Evolutionary conservation across 805 yeast genomes (phyloP), one percentile per base, ranked within the genome.

Genomic region (Clavispora santaluciae): DNA sequence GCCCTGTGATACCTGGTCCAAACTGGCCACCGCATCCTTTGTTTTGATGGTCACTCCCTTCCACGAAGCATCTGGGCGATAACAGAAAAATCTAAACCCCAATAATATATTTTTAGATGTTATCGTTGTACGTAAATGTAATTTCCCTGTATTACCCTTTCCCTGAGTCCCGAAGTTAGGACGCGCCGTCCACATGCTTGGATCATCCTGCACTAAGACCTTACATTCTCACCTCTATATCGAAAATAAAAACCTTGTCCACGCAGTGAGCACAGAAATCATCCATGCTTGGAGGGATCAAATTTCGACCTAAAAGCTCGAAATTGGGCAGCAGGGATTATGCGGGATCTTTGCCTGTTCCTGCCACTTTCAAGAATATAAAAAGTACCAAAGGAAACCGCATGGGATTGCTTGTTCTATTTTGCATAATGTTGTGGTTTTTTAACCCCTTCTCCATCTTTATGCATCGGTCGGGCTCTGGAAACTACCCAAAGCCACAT

Each of bases 401-500:
- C 9, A 7, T 22, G 17, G 36, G 24, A 11, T 16, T 18, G 12
- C 11, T 36, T 17, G 24, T 26, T 11, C 22, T 36, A 12, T 1
- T 36, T 21, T 18, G 34, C 12, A 36, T 36, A 34, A 39, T 42
- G 30, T 22, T 42, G 18, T 50, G 54, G 54, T 13, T 45, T n/a
- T 24, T 37, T 16, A 40, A 39, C 24, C 52, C 52, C 17, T 22
- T 45, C 12, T 22, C 25, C 12, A 21, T 26, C 35, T 13, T 38
- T 22, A 24, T 20, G 15, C 11, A 22, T 13, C 22, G 34, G 18
- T 21, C 39, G 2, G 26, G 21, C 22, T 23, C 33, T 6, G 42
- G 43, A 6, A 39, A 38, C 23, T 66, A 66, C 46, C 72, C 72
- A 0, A 39, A 47, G 5, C 48, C 58, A 3, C 71, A 61, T 40